phyloP scores from a whole-genome alignment of 805 yeast genomes.

The Candida rishiriensis region DNA sequence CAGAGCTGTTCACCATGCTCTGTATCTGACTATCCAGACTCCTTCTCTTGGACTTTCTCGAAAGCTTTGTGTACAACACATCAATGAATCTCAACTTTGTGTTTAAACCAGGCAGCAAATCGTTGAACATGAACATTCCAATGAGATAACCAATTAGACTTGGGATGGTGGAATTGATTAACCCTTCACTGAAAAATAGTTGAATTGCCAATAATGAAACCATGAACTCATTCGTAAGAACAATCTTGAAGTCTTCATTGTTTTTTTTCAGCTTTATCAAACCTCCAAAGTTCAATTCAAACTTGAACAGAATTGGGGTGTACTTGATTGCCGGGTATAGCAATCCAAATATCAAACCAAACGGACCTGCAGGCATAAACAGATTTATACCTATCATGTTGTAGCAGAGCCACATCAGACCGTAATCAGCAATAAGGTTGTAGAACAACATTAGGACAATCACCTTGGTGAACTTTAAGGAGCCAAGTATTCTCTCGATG shows the following conservation, averaged over 20 bases:
- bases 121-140: constrained; percentile 40
- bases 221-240: constrained; percentile 31
- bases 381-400: constrained; percentile 32
- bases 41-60: constrained; percentile 4
- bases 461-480: constrained; percentile 46
- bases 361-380: constrained; percentile 42
- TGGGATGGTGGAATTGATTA: constrained; percentile 32
- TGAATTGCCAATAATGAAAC: constrained; percentile 27
- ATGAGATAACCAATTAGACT: constrained; percentile 39
- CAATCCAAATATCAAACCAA: constrained; percentile 35
- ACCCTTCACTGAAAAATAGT: constrained; percentile 42
- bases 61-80: constrained; percentile 12
- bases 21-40: constrained; percentile 11
- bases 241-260: constrained; percentile 19
- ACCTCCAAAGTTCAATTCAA: constrained; percentile 32
- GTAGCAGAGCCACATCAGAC: constrained; percentile 30
- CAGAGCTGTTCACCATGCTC: constrained; percentile 9
- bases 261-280: constrained; percentile 12
- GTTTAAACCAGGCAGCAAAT: constrained; percentile 39
- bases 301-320: constrained; percentile 38
- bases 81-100: constrained; percentile 20
- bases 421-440: constrained; percentile 38
- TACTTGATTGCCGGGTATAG: constrained; percentile 36
- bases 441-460: constrained; percentile 42
- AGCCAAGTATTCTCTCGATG: constrained; percentile 55